Evolutionary conservation across 2,329 filamentous ascomycete species (phyloP), one percentile per base, ranked within the genome.

Genomic region (Teratosphaeriaceae sp.): DNA sequence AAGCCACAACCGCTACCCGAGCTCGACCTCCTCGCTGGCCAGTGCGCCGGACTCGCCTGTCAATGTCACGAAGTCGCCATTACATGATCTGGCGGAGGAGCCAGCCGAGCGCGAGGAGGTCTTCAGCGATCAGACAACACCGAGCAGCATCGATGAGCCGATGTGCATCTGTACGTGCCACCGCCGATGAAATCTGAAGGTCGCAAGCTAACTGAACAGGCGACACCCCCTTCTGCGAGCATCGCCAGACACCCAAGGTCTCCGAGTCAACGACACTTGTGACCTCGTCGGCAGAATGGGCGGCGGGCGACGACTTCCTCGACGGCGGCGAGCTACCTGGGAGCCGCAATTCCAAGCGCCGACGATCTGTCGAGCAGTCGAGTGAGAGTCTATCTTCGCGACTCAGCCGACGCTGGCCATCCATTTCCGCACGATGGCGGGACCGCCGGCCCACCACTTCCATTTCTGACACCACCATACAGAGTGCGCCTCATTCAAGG

Each of bases 1-100:
- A 46, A 77, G 78, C 24, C 80, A 84, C 62, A 67, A 76, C 38
- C 76, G 80, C 54, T 79, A 78, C 54, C 77, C 81, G 19, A 90
- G 86, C 66, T 92, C 88, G 0, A 75, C 76, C 21, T 94, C 88
- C 1, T 94, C 88, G 4, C 71, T 87, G 44, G 82, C 85, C 43
- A 73, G 85, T 7, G 69, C 73, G 23, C 70, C 76, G 65, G 49
- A 82, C 73, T 43, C 82, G 73, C 46, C 82, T 74, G 45, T 74
- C 68, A 58, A 55, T 31, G 39, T 72, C 70, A 69, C 77, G 0
- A 86, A 86, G 65, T 75, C 78, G 47, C 75, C 74, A 40, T 72
- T 96, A 48, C 84, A 87, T 13, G 85, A 92, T 56, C 84, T 96
- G 16, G 78, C 88, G 57, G 89, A 96, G 63, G 88, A 94, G 57